Evolutionary conservation across 2,329 filamentous ascomycete genomes (phyloP).

Genomic region (Diatrype stigma): DNA sequence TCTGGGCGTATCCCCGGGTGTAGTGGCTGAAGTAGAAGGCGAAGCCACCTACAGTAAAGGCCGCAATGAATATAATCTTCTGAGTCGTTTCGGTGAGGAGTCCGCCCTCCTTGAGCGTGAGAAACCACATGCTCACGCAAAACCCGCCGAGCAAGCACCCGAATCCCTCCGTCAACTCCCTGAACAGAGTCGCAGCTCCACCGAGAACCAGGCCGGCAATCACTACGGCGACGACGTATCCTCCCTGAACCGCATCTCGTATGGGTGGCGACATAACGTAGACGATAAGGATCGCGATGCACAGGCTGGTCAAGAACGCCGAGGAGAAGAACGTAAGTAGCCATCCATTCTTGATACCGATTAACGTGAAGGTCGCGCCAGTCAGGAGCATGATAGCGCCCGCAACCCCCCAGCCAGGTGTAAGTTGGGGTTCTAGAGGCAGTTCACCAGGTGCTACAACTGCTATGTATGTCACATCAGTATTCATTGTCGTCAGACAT

Average conservation of each 20-base stretch:
- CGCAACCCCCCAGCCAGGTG: constrained; percentile 74
- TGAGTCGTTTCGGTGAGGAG: constrained; percentile 59
- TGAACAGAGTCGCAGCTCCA: constrained; percentile 70
- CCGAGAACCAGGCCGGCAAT: constrained; percentile 72
- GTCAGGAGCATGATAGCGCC: constrained; percentile 71
- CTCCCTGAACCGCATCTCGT: constrained; percentile 72
- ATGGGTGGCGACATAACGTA: constrained; percentile 85
- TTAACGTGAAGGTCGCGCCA: constrained; percentile 66
- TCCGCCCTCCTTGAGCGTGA: constrained; percentile 72
- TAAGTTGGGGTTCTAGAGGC: constrained; percentile 70
- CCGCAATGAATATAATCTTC: constrained; percentile 71
- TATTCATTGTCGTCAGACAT: too few relatives aligned
- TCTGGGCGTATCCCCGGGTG: constrained; percentile 74
- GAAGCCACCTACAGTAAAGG: constrained; percentile 64
- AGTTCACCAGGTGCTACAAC: constrained; percentile 51
- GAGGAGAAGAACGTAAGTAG: constrained; percentile 78
- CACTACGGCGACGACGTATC: constrained; percentile 75
- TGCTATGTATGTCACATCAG: constrained; percentile 26
- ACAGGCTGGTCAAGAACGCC: constrained; percentile 67
- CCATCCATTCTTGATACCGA: constrained; percentile 79
- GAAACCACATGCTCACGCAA: constrained; percentile 84
- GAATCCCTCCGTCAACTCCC: constrained; percentile 75
- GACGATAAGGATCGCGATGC: constrained; percentile 75
- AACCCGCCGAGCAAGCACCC: constrained; percentile 86
- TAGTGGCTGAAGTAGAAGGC: constrained; percentile 73